A percentile compares a stretch with the other conserved stretches of the same genome.
These are phyloP conservation scores for Cyphellophora europaea DNA, from an alignment of 2,329 filamentous ascomycete genomes.

Conservation along the genomic window DNA sequence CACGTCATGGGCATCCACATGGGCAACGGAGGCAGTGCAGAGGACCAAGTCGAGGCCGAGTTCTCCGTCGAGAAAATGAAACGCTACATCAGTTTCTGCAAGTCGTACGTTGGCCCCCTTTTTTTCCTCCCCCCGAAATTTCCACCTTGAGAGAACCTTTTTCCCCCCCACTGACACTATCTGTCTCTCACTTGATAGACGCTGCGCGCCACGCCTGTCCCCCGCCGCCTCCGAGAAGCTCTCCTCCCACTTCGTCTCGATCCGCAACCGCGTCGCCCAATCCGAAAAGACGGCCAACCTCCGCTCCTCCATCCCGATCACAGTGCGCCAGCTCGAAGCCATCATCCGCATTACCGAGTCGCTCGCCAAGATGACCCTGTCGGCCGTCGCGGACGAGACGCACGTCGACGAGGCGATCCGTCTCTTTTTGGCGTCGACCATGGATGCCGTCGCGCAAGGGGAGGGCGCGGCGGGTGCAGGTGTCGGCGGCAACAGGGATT, in stretches of 20 bases:
- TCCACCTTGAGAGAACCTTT: too few relatives aligned
- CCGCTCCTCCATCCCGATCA: slow-evolving; percentile 91
- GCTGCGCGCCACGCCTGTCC: slow-evolving; percentile 84
- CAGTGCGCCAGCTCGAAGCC: slow-evolving; percentile 90
- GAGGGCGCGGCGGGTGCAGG: slow-evolving; percentile 47
- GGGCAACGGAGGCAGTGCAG: slow-evolving; percentile 65
- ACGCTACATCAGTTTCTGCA: slow-evolving; percentile 94
- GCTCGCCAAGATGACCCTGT: slow-evolving; percentile 80
- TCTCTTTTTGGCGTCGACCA: slow-evolving; percentile 89
- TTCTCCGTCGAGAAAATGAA: slow-evolving; percentile 96
- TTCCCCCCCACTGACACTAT: too few relatives aligned
- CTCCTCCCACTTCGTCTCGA: slow-evolving; percentile 93
- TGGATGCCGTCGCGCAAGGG: slow-evolving; percentile 94
- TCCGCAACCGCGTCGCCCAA: slow-evolving; percentile 85
- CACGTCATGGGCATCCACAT: slow-evolving; percentile 98
- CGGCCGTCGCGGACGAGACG: slow-evolving; percentile 74
- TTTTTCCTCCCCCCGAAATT: not conserved
- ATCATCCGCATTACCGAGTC: slow-evolving; percentile 97
- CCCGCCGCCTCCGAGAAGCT: slow-evolving; percentile 90
- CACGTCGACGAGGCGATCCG: slow-evolving; percentile 97
- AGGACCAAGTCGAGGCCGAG: slow-evolving; percentile 76
- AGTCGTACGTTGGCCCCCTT: slow-evolving; percentile 56
- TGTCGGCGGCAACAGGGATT: slow-evolving; percentile 60
- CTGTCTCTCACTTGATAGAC: slow-evolving; percentile 52
- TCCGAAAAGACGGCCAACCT: slow-evolving; percentile 83